phyloP scores from a whole-genome alignment of 1,139 yeast genomes.

The Ogataea hybrid region DNA sequence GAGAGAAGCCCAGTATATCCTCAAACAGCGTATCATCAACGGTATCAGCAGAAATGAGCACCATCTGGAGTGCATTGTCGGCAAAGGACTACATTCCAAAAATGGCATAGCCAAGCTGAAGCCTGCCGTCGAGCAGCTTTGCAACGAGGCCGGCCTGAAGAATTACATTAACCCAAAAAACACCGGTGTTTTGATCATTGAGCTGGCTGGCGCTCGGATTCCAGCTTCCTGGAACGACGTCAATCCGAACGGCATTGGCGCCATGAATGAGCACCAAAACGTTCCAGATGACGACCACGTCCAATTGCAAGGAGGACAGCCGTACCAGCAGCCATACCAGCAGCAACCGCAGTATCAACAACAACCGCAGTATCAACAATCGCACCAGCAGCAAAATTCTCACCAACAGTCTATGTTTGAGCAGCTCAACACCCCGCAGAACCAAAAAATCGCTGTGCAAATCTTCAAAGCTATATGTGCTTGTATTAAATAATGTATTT shows the following conservation, averaged over 20 bases:
- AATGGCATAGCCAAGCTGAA: constrained; percentile 82
- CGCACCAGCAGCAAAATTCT: neutral
- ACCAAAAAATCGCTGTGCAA: constrained; percentile 10
- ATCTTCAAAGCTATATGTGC: constrained; percentile 16
- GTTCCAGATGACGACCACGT: constrained; percentile 24
- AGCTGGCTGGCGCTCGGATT: constrained; percentile 49
- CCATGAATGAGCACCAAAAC: constrained; percentile 28
- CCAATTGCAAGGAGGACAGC: constrained; percentile 8
- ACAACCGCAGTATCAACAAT: constrained; percentile 24
- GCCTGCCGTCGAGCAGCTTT: constrained; percentile 83
- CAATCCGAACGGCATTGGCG: constrained; percentile 31
- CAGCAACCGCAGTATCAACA: constrained; percentile 36
- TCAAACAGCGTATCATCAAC: constrained; percentile 71
- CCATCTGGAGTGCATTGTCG: constrained; percentile 70
- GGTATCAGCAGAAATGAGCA: constrained; percentile 61
- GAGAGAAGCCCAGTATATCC: constrained; percentile 78
- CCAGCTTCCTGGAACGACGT: constrained; percentile 49
- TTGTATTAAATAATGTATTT: constrained; percentile 11
- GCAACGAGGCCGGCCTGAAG: constrained; percentile 59
- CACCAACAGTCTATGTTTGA: constrained; percentile 1
- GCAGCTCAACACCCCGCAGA: constrained; percentile 10
- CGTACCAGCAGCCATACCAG: constrained; percentile 33
- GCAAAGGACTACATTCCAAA: constrained; percentile 88
- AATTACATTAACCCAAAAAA: constrained; percentile 67
- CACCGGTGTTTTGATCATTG: constrained; percentile 76